These are phyloP conservation scores for Fusarium compactum DNA, from an alignment of 2,329 filamentous ascomycete species.

Conservation along the genomic window DNA sequence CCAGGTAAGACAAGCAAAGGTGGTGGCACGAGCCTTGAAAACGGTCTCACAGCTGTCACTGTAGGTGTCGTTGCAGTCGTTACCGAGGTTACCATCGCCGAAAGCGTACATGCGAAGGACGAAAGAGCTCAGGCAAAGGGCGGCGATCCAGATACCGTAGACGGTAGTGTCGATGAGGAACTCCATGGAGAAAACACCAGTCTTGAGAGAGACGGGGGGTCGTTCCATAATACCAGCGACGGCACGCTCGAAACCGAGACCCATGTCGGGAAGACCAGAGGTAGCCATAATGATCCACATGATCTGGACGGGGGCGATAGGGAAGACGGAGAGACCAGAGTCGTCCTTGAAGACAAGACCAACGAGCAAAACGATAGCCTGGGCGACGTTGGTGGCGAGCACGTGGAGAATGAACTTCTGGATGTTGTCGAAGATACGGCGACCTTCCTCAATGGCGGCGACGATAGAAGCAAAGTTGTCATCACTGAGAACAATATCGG, in stretches of 20 bases:
- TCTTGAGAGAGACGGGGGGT: conserved; percentile 71
- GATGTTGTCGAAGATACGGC: conserved; percentile 80
- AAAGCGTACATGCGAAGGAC: conserved; percentile 74
- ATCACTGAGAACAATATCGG: conserved; percentile 77
- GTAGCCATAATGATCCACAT: conserved; percentile 88
- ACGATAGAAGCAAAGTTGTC: conserved; percentile 81
- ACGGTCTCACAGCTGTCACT: conserved; percentile 68
- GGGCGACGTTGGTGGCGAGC: conserved; percentile 77
- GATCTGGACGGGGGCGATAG: conserved; percentile 79
- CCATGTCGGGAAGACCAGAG: conserved; percentile 80
- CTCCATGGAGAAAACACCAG: conserved; percentile 75
- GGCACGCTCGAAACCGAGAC: conserved; percentile 78
- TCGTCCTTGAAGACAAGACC: conserved; percentile 79
- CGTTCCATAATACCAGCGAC: conserved; percentile 76
- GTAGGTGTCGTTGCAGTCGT: conserved; percentile 70
- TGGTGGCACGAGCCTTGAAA: conserved; percentile 78
- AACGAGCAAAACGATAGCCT: conserved; percentile 76
- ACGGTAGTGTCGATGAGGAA: conserved; percentile 75
- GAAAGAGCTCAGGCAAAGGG: conserved; percentile 72
- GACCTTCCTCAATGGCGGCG: conserved; percentile 77
- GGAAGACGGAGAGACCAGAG: conserved; percentile 75
- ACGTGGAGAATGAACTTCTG: conserved; percentile 80
- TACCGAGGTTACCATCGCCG: conserved; percentile 69
- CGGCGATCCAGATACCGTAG: conserved; percentile 77
- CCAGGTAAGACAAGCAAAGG: conserved; percentile 81